Evolutionary conservation across 2,329 filamentous ascomycete species (phyloP).

Genomic region (Colletotrichum graminicola): DNA sequence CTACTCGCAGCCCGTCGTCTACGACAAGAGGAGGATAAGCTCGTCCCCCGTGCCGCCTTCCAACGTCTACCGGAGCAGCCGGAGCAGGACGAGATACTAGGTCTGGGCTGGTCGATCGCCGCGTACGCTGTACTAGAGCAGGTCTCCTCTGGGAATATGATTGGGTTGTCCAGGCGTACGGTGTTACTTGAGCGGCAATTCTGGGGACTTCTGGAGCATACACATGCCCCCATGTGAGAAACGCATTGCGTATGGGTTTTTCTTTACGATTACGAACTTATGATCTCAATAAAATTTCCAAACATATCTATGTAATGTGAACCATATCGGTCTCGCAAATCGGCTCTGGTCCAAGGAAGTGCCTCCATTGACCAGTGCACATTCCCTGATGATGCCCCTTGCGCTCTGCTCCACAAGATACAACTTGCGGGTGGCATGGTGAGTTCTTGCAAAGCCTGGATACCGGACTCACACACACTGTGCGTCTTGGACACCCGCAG

Average conservation of each 20-base stretch:
- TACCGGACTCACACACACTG: too few relatives aligned
- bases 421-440: too few relatives aligned
- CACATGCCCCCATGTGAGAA: not conserved
- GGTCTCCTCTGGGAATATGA: not conserved
- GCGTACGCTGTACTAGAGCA: not conserved
- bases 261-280: slow-evolving; percentile 3
- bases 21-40: slow-evolving; percentile 36
- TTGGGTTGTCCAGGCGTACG: not conserved
- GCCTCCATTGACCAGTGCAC: not conserved
- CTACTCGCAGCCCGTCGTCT: slow-evolving; percentile 36
- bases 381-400: not conserved
- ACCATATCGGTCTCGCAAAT: not conserved
- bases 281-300: not conserved
- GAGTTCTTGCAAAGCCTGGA: too few relatives aligned
- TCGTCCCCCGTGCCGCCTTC: slow-evolving; percentile 27
- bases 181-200: not conserved
- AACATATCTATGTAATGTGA: not conserved
- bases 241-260: not conserved
- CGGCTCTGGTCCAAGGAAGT: too few relatives aligned
- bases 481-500: too few relatives aligned
- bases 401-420: not conserved
- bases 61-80: slow-evolving; percentile 28
- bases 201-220: not conserved
- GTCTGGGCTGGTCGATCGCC: not conserved
- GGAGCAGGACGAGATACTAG: slow-evolving; percentile 35